Base-by-base conservation (phyloP, 2,329 filamentous ascomycete species). In the Biscogniauxia mediterranea region DNA sequence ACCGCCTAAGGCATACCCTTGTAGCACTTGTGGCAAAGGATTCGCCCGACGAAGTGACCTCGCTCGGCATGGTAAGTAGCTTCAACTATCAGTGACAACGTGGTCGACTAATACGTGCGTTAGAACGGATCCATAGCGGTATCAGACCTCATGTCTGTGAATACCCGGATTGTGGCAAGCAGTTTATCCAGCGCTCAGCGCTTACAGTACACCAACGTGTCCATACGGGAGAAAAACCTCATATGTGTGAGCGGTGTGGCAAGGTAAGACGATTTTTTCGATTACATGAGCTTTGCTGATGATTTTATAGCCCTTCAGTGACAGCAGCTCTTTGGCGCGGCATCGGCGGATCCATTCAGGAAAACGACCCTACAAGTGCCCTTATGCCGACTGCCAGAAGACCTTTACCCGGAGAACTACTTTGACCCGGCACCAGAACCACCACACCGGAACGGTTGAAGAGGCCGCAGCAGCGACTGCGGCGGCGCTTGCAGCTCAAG, bases 201-300 rank as follows among this genome's bases (percentile, higher is more conserved):
- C 80, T 99, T 75, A 99, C 95, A 0, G 95, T 99, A 7, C 95
- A 98, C 76, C 89, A 91, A 73, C 90, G 95, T 69, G 93, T 97
- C 20, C 95, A 99, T 77, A 98, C 95, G 1, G 95, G 95, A 66
- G 95, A 98, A 80, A 99, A 99, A 79, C 95, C 95, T 56, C 95
- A 99, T 72, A 94, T 95, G 87, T 99, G 95, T 74, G 95, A 97
- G 78, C 88, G 91, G 65, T 98, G 95, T 76, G 92, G 92, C 75
- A 98, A 98, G 89, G 93, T 97, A 82, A 71, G 84, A 66, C 7
- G 13, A 3, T 21, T n/a, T 13, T 13, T 32, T 32, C 7, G 3
- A 13, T n/a, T 52, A 21, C 17, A 2, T 17, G 5, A 55, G 11
- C 52, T 15, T 53, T 67, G 23, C 69, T 69, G 59, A 72, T 52